Conservation (phyloP, 2,329 filamentous ascomycete species). For the Dactylellina sp. region DNA sequence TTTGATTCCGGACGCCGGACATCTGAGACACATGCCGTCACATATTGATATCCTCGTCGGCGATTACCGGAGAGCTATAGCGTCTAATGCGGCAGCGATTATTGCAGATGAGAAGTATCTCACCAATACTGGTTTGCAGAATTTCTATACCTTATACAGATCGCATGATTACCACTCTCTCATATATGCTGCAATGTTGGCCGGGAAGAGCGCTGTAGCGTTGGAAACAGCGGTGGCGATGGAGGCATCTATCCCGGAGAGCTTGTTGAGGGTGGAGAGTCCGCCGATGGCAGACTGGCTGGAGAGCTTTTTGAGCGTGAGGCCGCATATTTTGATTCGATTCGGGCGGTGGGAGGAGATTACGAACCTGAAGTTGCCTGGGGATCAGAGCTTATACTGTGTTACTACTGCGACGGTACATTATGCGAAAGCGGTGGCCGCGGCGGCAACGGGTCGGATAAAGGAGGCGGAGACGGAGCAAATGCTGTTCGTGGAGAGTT, state of each 20-base stretch:
- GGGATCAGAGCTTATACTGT: constrained; percentile 73
- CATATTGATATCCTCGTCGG: constrained; percentile 81
- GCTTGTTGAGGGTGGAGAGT: constrained; percentile 72
- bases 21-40: constrained; percentile 80
- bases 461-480: constrained; percentile 70
- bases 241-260: constrained; percentile 73
- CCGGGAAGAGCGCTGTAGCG: constrained; percentile 73
- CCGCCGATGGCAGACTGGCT: constrained; percentile 84
- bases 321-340: constrained; percentile 76
- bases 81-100: constrained; percentile 75
- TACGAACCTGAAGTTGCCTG: constrained; percentile 69
- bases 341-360: constrained; percentile 80
- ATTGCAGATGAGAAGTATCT: constrained; percentile 76
- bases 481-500: constrained; percentile 68
- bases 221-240: constrained; percentile 72
- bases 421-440: constrained; percentile 77
- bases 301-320: constrained; percentile 76
- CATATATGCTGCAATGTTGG: constrained; percentile 82
- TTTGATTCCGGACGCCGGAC: constrained; percentile 76
- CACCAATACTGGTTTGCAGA: constrained; percentile 70
- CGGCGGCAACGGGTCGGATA: constrained; percentile 71
- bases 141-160: constrained; percentile 82
- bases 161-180: constrained; percentile 80
- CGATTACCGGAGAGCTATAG: constrained; percentile 75
- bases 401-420: constrained; percentile 76